Conservation (phyloP, 1,139 yeast genomes). For the Hanseniaspora uvarum region DNA sequence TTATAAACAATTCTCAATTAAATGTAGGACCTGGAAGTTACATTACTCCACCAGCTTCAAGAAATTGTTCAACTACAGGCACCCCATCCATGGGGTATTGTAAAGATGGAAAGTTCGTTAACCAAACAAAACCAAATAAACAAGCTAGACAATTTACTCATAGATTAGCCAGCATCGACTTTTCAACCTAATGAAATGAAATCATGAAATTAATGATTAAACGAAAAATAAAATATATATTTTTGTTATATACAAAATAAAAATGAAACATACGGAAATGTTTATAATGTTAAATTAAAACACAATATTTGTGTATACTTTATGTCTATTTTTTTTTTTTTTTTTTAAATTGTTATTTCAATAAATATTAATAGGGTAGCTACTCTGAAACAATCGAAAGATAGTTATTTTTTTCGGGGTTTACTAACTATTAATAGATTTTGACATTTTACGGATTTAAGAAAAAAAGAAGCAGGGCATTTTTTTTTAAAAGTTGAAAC, state of each 20-base stretch:
- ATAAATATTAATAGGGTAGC: too few species aligned
- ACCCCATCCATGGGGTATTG: constrained; percentile 10
- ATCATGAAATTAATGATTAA: background rate
- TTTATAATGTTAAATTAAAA: background rate
- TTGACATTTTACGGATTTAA: too few species aligned
- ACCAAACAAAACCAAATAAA: background rate
- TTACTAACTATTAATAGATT: too few species aligned
- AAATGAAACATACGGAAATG: background rate
- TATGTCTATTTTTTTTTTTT: background rate
- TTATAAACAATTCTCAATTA: background rate
- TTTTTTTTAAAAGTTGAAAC: background rate
- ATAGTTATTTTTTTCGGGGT: too few species aligned
- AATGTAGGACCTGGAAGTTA: constrained; percentile 14
- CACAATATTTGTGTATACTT: too few species aligned
- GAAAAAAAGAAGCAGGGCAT: too few species aligned
- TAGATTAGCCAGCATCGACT: constrained; percentile 14
- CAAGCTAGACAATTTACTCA: constrained; percentile 11
- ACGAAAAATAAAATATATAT: background rate
- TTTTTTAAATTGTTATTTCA: background rate
- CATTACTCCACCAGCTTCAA: constrained; percentile 16
- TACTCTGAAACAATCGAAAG: too few species aligned
- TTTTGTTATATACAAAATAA: background rate
- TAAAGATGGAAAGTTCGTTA: constrained; percentile 11
- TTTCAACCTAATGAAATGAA: background rate
- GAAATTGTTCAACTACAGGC: constrained; percentile 14